Evolutionary conservation across 2,329 filamentous ascomycete genomes (phyloP), one percentile per base, ranked within the genome.

Genomic region (Penicillium glabrum): DNA sequence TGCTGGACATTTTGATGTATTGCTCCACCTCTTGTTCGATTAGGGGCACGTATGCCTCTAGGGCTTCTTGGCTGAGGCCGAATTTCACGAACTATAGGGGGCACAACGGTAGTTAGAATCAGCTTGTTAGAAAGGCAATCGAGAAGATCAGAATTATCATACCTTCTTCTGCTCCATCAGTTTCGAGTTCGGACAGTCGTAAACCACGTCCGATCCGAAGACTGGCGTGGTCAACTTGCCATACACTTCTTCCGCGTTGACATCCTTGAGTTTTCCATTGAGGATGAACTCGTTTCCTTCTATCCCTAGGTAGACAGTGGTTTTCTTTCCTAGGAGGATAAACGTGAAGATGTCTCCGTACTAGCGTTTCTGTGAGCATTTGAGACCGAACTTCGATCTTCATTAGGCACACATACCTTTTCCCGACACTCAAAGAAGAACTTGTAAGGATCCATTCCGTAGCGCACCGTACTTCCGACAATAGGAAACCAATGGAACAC

Each of bases 161-260:
- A 90, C 88, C 84, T 95, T 95, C 81, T 96, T 96, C 82, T 96
- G 91, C 79, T 96, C 91, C 90, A 96, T 96, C 69, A 96, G 83
- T 79, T 96, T 96, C 54, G 90, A 83, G 69, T 96, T 96, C 31
- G 91, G 90, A 76, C 91, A 96, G 74, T 96, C 91, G 71, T 96
- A 96, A 43, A 96, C 89, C 26, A 96, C 90, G 74, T 92, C 90
- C 61, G 86, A 87, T 61, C 91, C 91, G 71, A 96, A 96, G 5
- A 88, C 84, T 7, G 85, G 85, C 1, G 83, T 87, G 19, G 82
- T 86, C 53, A 96, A 81, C 51, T 89, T 88, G 56, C 85, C 86
- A 77, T 96, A 96, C 63, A 96, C 88, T 69, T 96, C 91, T 77
- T 96, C 92, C 24, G 92, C 92, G 72, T 89, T 92, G 67, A 96